A percentile compares a stretch with the other conserved stretches of the same genome.
Conservation (phyloP, 2,329 filamentous ascomycete genomes). For the Fusarium circinatum region DNA sequence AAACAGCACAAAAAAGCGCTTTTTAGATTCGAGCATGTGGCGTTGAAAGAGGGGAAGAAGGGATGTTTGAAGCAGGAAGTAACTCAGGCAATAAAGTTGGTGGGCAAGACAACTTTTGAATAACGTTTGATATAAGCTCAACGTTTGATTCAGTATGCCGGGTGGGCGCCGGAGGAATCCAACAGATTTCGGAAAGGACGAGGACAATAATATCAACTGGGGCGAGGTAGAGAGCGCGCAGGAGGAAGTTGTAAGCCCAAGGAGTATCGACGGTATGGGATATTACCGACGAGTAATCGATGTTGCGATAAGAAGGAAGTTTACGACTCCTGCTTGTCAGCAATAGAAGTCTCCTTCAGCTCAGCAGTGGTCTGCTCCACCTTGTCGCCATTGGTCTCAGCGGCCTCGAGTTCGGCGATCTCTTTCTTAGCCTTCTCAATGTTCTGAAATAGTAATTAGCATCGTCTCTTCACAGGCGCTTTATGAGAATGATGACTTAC, state of each 20-base stretch:
- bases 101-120: conserved; percentile 11
- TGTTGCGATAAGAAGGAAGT: not conserved
- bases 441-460: conserved; percentile 71
- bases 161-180: conserved; percentile 10
- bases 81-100: conserved; percentile 17
- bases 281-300: conserved; percentile 18
- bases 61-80: not conserved
- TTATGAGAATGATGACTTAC: conserved; percentile 64
- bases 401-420: conserved; percentile 83
- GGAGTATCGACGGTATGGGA: conserved; percentile 22
- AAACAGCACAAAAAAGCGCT: conserved; percentile 41
- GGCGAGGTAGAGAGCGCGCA: not conserved
- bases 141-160: conserved; percentile 10
- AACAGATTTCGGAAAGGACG: conserved; percentile 12
- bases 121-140: conserved; percentile 23
- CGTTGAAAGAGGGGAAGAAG: conserved; percentile 8
- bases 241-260: conserved; percentile 13
- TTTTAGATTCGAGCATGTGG: conserved; percentile 41
- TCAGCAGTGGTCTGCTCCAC: conserved; percentile 65
- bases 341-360: conserved; percentile 62
- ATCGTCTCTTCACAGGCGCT: not conserved
- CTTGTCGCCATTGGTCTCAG: conserved; percentile 61
- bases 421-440: conserved; percentile 96
- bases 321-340: conserved; percentile 63
- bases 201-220: not conserved